These are phyloP conservation scores for Plicaturopsis crispa DNA, from an alignment of 768 basidiomycete species.

Conservation along the genomic window DNA sequence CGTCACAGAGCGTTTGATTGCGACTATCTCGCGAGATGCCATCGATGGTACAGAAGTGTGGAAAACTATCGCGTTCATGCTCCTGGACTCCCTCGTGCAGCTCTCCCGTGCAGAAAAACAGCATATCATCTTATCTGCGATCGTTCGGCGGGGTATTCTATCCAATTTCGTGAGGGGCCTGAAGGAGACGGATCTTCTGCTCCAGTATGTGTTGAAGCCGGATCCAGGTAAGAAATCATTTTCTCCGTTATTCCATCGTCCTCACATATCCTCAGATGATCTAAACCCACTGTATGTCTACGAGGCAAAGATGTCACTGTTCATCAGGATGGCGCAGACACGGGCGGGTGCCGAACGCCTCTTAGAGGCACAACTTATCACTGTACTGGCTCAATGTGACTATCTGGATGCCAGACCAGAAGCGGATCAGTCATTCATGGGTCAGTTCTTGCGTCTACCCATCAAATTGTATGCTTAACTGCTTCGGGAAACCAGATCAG, in stretches of 20 bases:
- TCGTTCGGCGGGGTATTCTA: conserved; percentile 72
- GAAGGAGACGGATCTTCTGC: conserved; percentile 70
- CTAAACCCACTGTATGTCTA: conserved; percentile 90
- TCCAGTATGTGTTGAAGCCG: conserved; percentile 75
- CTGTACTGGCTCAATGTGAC: conserved; percentile 74
- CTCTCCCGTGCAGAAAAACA: conserved; percentile 67
- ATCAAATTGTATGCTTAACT: too few species aligned
- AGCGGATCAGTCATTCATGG: conserved; percentile 74
- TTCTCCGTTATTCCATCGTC: background rate
- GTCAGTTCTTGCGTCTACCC: conserved; percentile 41
- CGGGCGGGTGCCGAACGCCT: conserved; percentile 79
- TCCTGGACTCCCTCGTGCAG: conserved; percentile 74
- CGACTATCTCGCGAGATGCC: conserved; percentile 78
- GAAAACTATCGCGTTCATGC: conserved; percentile 92
- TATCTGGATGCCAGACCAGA: conserved; percentile 84
- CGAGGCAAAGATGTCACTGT: conserved; percentile 88
- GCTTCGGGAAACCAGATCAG: conserved; percentile 66
- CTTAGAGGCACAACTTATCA: conserved; percentile 69
- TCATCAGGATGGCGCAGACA: conserved; percentile 79
- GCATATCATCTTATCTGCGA: conserved; percentile 44
- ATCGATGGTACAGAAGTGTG: conserved; percentile 94
- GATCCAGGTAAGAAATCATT: conserved; percentile 67
- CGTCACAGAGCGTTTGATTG: conserved; percentile 64
- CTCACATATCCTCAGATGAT: conserved; percentile 49
- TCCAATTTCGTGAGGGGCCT: conserved; percentile 75